Evolutionary conservation across 345 rosid species (phyloP), one percentile per base, ranked within the genome.

Genomic region (Melaleuca alternifolia): DNA sequence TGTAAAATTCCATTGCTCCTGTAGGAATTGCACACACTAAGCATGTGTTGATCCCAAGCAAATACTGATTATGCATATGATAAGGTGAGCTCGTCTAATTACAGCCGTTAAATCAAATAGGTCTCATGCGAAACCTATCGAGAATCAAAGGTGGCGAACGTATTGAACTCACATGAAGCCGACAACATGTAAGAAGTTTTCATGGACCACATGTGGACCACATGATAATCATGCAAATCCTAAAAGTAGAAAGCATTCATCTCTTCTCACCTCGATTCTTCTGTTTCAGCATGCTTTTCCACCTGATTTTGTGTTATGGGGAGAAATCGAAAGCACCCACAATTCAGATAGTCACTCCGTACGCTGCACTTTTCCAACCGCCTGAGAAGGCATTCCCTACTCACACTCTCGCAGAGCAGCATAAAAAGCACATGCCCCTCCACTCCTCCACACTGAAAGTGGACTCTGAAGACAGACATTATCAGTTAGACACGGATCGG

Each of bases 301-400:
- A n/a, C 48, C 46, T 71, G 79, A 71, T 71, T 16, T 14, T 62
- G 76, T 62, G 44, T 62, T 15, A 28, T 3, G 3, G 33, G 76
- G 21, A 62, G 41, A 62, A 61, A 62, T 28, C 41, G 10, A 61
- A 28, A 7, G 37, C 75, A 28, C 75, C 14, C 3, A 16, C 28
- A 5, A 4, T 3, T 56, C 62, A 61, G 71, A 59, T 9, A 9
- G 48, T 71, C 24, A 18, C 0, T 71, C 79, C 48, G 24, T 71
- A 71, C 79, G 77, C 24, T 71, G 79, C 79, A 71, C 79, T 71
- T 71, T 71, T 71, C 79, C 79, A 71, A 71, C 79, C 79, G 79
- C 79, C 79, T 71, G 24, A 33, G 48, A 33, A 37, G 46, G 79
- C 48, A 71, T 18, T 65, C 4, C 71, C 9, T 24, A 11, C 21